These are phyloP conservation scores for Pleurotus pulmonarius DNA, from an alignment of 768 basidiomycete genomes.

Conservation along the genomic window DNA sequence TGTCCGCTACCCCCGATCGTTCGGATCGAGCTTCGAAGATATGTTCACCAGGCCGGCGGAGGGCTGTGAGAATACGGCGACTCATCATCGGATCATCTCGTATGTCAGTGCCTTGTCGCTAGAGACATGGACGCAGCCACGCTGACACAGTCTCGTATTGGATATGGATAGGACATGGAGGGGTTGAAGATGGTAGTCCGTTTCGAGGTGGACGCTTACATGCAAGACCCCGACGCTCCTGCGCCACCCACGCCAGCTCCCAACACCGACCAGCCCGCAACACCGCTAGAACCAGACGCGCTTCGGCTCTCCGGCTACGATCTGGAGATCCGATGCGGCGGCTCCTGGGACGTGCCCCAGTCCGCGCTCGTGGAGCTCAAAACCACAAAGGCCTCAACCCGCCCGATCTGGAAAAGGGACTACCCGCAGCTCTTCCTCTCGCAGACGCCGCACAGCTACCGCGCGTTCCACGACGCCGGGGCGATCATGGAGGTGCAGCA, in stretches of 20 bases:
- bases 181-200: slow-evolving; percentile 58
- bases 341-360: slow-evolving; percentile 34
- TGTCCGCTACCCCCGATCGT: slow-evolving; percentile 25
- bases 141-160: too few relatives aligned
- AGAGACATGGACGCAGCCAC: too few relatives aligned
- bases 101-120: slow-evolving; percentile 44
- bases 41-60: slow-evolving; percentile 43
- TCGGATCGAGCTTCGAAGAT: slow-evolving; percentile 61
- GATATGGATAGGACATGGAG: slow-evolving; percentile 44
- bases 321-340: slow-evolving; percentile 16
- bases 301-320: slow-evolving; percentile 17
- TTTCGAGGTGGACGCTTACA: slow-evolving; percentile 53
- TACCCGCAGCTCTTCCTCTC: slow-evolving; percentile 71
- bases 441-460: slow-evolving; percentile 56
- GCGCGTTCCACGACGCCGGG: slow-evolving; percentile 56
- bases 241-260: slow-evolving; percentile 17
- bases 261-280: not conserved
- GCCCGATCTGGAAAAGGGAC: slow-evolving; percentile 50
- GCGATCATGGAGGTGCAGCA: slow-evolving; percentile 37
- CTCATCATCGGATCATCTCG: slow-evolving; percentile 59
- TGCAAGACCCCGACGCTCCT: slow-evolving; percentile 17
- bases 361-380: slow-evolving; percentile 43
- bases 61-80: slow-evolving; percentile 47
- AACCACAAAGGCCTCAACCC: slow-evolving; percentile 33
- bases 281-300: slow-evolving; percentile 26